phyloP scores from a whole-genome alignment of 768 basidiomycete genomes.

The Suillus variegatus region DNA sequence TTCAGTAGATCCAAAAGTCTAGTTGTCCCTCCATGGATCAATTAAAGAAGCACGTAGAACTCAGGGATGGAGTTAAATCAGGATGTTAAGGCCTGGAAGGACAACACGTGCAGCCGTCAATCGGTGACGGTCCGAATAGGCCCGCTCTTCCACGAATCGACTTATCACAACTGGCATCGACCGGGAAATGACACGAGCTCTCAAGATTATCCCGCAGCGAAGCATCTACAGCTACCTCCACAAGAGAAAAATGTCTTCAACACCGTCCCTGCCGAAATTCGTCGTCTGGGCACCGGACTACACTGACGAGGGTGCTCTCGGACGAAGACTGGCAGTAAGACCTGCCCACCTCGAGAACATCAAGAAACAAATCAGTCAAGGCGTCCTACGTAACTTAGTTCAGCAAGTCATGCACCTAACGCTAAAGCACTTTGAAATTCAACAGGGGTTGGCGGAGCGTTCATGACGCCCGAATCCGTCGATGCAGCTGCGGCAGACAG shows the following conservation, averaged over 20 bases:
- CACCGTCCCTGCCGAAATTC: slow-evolving; percentile 34
- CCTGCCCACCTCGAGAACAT: slow-evolving; percentile 48
- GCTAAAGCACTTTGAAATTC: slow-evolving; percentile 17
- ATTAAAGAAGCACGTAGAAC: not conserved
- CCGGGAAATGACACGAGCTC: not conserved
- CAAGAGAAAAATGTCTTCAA: slow-evolving; percentile 19
- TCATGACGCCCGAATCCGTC: slow-evolving; percentile 58
- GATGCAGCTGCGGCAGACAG: slow-evolving; percentile 46
- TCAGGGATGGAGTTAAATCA: not conserved
- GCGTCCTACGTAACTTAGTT: slow-evolving; percentile 49
- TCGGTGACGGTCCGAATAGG: not conserved
- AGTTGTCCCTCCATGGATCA: no score
- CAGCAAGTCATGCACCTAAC: not conserved
- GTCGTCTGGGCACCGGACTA: slow-evolving; percentile 70
- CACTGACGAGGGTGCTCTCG: slow-evolving; percentile 53
- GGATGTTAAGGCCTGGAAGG: not conserved
- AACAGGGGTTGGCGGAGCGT: slow-evolving; percentile 56
- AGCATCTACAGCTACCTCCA: not conserved
- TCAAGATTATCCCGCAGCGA: not conserved
- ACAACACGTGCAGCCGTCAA: no score
- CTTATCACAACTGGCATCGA: not conserved
- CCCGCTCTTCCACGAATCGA: slow-evolving; percentile 5
- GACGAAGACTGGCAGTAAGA: slow-evolving; percentile 55
- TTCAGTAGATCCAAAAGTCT: no score
- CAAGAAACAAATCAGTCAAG: slow-evolving; percentile 36